phyloP scores from a whole-genome alignment of 768 basidiomycete genomes.

The Paxillus involutus region DNA sequence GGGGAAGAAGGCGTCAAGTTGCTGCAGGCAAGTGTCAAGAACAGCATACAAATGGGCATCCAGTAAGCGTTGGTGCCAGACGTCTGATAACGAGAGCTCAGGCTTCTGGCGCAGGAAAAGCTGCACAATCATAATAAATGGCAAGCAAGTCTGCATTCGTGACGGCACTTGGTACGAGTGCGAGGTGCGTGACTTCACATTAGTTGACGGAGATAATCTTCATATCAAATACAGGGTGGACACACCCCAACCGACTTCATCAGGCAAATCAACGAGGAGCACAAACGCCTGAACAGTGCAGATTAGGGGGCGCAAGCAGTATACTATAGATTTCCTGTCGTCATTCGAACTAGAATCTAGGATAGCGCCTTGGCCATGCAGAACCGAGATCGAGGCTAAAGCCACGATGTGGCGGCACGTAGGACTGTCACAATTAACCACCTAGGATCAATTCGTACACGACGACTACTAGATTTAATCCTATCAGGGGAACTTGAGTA shows the following conservation, averaged over 20 bases:
- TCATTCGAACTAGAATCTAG: slow-evolving; percentile 4
- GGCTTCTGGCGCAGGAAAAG: slow-evolving; percentile 56
- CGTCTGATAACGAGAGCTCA: slow-evolving; percentile 7
- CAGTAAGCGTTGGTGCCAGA: slow-evolving; percentile 41
- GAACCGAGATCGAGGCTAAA: slow-evolving; percentile 11
- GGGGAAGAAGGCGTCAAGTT: slow-evolving; percentile 64
- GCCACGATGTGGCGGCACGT: slow-evolving; percentile 14
- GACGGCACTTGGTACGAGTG: slow-evolving; percentile 81
- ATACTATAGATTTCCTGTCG: slow-evolving; percentile 6
- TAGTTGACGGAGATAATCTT: slow-evolving; percentile 24
- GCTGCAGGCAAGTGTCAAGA: slow-evolving; percentile 56
- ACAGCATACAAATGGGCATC: slow-evolving; percentile 49
- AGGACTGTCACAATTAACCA: slow-evolving; percentile 30
- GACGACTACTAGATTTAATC: slow-evolving; percentile 83
- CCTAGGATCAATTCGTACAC: slow-evolving; percentile 80
- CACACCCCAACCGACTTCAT: slow-evolving; percentile 77
- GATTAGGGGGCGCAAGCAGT: slow-evolving; percentile 19
- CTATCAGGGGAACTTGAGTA: slow-evolving; percentile 84
- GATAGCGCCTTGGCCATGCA: slow-evolving; percentile 9
- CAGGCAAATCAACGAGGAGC: slow-evolving; percentile 72
- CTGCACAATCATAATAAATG: slow-evolving; percentile 83
- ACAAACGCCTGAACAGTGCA: slow-evolving; percentile 55
- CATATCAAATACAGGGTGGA: slow-evolving; percentile 54
- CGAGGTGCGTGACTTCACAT: slow-evolving; percentile 49
- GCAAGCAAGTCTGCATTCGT: slow-evolving; percentile 66